Evolutionary conservation across 139 green algal species (phyloP).

Genomic region (Chlorella ohadii): DNA sequence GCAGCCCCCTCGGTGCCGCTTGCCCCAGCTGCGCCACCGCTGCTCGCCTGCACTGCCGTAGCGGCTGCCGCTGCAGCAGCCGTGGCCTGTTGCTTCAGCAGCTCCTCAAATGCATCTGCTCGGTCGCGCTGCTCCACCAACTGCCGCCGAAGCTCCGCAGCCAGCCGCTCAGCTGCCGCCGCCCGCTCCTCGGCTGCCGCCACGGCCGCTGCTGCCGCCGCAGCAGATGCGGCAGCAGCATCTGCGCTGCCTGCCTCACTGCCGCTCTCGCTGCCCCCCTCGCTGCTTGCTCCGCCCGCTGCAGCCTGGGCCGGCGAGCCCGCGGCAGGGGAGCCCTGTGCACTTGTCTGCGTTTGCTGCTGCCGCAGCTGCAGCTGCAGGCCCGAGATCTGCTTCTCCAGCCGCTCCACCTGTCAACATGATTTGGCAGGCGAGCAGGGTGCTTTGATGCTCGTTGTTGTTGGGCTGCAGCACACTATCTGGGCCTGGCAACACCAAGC

Average conservation of each 20-base stretch:
- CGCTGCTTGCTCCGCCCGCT: neutral
- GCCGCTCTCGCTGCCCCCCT: neutral
- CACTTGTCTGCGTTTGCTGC: neutral
- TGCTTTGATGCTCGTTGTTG: too few species aligned
- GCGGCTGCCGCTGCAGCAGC: neutral
- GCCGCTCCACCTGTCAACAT: conserved; percentile 5
- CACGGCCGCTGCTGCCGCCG: neutral
- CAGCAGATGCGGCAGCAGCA: neutral
- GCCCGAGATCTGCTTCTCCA: neutral
- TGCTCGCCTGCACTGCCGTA: neutral
- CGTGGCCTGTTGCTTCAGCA: neutral
- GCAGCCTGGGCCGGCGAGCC: neutral
- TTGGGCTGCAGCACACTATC: too few species aligned
- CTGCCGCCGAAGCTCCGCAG: neutral
- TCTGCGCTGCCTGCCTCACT: neutral
- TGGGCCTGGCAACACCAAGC: too few species aligned
- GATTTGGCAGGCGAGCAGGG: too few species aligned
- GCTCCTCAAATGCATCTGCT: conserved; percentile 6
- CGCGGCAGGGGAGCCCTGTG: neutral
- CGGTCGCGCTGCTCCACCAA: conserved; percentile 11
- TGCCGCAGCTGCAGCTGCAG: neutral
- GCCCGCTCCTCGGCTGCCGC: conserved; percentile 4
- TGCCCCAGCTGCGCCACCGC: too few species aligned
- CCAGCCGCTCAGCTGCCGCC: neutral
- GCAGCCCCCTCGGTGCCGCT: too few species aligned